Conservation (phyloP, 1,139 yeast genomes). For the Sugiyamaella sp. region DNA sequence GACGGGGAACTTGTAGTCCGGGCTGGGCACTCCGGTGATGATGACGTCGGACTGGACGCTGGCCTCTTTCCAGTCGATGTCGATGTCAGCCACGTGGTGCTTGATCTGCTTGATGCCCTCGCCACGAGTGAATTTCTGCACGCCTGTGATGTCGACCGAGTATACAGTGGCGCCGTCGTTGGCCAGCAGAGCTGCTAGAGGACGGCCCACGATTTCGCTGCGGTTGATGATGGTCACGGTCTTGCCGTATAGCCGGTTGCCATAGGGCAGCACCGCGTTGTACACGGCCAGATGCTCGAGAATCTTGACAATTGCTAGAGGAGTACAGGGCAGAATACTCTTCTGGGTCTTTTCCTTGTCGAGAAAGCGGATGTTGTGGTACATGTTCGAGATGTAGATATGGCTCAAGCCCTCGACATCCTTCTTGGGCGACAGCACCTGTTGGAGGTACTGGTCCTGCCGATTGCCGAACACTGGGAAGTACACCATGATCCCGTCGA, state of each 20-base stretch:
- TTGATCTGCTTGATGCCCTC: conserved; percentile 81
- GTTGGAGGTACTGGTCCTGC: conserved; percentile 95
- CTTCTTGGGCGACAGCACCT: conserved; percentile 79
- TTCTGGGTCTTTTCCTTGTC: conserved; percentile 70
- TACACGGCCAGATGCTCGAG: conserved; percentile 88
- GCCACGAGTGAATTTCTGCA: conserved; percentile 92
- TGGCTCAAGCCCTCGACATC: conserved; percentile 97
- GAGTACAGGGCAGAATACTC: conserved; percentile 93
- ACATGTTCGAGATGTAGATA: conserved; percentile 88
- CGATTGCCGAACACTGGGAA: conserved; percentile 96
- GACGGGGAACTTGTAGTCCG: conserved; percentile 80
- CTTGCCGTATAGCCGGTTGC: conserved; percentile 91
- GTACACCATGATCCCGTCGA: conserved; percentile 96
- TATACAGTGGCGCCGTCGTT: conserved; percentile 97
- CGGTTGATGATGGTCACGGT: conserved; percentile 88
- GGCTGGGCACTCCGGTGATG: conserved; percentile 92
- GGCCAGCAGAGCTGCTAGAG: conserved; percentile 91
- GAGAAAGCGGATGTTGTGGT: conserved; percentile 84
- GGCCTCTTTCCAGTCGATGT: conserved; percentile 58
- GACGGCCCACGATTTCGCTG: conserved; percentile 96
- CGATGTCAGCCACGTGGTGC: conserved; percentile 77
- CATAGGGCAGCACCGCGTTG: conserved; percentile 78
- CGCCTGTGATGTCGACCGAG: conserved; percentile 84
- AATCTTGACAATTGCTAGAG: conserved; percentile 90
- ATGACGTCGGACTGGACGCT: conserved; percentile 84